Conservation (phyloP, 257 asterid species). For the Plectranthus barbatus region DNA sequence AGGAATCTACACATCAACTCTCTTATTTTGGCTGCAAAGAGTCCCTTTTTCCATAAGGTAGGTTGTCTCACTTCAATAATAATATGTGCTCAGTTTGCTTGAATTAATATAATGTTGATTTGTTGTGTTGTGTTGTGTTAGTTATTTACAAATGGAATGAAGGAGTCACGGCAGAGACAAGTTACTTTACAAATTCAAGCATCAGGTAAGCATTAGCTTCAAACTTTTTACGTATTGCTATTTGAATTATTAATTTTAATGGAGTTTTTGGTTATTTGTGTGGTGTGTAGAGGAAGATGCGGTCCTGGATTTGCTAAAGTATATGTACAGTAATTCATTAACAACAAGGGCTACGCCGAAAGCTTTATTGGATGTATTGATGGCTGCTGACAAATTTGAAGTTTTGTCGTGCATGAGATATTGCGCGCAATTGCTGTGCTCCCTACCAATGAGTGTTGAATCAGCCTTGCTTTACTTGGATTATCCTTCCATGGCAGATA, state of each 20-base stretch:
- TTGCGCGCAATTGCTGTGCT: no score
- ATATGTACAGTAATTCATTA: no score
- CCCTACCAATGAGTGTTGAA: no score
- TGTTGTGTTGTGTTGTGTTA: conserved; percentile 22
- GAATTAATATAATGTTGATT: not conserved
- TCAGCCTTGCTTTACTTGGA: no score
- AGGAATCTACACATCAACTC: conserved; percentile 74
- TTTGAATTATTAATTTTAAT: not conserved
- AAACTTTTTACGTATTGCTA: not conserved
- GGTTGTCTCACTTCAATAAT: not conserved
- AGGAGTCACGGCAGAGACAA: conserved; percentile 51
- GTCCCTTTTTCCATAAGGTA: conserved; percentile 74
- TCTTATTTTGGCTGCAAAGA: conserved; percentile 83
- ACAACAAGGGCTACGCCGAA: no score
- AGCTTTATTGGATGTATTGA: no score
- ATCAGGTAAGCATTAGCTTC: conserved; percentile 45
- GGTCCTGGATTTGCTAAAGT: no score
- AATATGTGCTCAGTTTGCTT: not conserved
- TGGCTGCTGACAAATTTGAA: no score
- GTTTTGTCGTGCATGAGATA: no score
- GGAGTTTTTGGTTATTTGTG: not conserved
- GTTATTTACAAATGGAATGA: conserved; percentile 75
- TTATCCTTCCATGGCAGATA: no score
- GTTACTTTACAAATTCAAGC: conserved; percentile 53
- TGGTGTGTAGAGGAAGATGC: no score